Evolutionary conservation across 2,329 filamentous ascomycete species (phyloP).

Genomic region (Arthrobotrys iridis): DNA sequence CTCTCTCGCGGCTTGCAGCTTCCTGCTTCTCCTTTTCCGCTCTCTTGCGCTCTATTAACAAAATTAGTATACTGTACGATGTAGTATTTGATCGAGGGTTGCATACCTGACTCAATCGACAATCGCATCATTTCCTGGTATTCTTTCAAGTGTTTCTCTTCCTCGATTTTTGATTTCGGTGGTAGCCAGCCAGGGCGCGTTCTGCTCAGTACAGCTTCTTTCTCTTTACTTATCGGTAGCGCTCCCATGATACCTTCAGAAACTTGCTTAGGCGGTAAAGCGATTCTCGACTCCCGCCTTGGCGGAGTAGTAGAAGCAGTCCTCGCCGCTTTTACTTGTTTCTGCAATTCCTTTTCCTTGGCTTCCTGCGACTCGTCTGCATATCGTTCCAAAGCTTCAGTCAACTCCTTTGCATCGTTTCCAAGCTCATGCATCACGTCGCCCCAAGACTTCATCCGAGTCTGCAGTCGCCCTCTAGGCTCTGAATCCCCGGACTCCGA

Average conservation of each 20-base stretch:
- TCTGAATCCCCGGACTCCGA: constrained; percentile 41
- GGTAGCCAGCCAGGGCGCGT: constrained; percentile 86
- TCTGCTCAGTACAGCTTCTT: constrained; percentile 81
- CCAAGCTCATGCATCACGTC: constrained; percentile 75
- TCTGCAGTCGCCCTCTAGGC: constrained; percentile 60
- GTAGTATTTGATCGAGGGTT: neutral
- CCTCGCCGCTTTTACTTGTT: constrained; percentile 57
- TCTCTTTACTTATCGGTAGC: constrained; percentile 83
- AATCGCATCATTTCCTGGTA: constrained; percentile 82
- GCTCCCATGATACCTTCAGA: constrained; percentile 79
- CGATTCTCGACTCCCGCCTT: constrained; percentile 46
- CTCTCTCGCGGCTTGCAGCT: constrained; percentile 62
- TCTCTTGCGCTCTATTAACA: constrained; percentile 61
- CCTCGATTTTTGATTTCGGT: constrained; percentile 88
- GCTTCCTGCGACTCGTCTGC: constrained; percentile 69
- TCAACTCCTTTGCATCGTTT: constrained; percentile 77
- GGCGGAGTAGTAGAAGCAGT: constrained; percentile 33
- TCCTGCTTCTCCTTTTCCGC: constrained; percentile 62
- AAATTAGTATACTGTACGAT: constrained; percentile 1
- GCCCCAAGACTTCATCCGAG: constrained; percentile 78
- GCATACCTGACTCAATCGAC: constrained; percentile 65
- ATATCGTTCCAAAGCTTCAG: constrained; percentile 82
- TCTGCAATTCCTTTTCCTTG: constrained; percentile 66
- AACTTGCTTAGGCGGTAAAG: constrained; percentile 66
- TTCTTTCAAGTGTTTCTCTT: constrained; percentile 85